Evolutionary conservation across 495 filamentous ascomycete species (phyloP), one percentile per base, ranked within the genome.

Genomic region (Xylaria palmicola): DNA sequence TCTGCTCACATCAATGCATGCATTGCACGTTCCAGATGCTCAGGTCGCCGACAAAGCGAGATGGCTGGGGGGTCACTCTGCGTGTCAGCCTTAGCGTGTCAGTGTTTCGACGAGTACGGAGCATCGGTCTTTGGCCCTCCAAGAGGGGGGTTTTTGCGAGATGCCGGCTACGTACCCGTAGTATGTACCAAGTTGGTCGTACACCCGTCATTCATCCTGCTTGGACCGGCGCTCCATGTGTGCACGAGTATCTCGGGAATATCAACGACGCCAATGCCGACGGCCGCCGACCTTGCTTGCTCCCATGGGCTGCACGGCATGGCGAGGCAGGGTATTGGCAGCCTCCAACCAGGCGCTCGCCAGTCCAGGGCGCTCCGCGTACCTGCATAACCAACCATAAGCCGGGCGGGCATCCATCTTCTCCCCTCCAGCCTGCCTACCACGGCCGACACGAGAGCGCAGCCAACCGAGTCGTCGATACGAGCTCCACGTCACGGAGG

Each of bases 391-490:
- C 12, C 12, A 4, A 41, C 19, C 15, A 22, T 56, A 44, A 56
- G 37, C 53, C 39, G 10, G 27, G 20, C 37, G 43, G 53, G 44
- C 39, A 17, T 32, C 27, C 15, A 43, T 41, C 36, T 1, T 17
- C 50, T 53, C 39, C 12, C 12, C 12, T 36, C 12, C 12, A n/a
- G n/a, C n/a, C n/a, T n/a, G n/a, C n/a, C n/a, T n/a, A n/a, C n/a
- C n/a, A n/a, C n/a, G n/a, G n/a, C n/a, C n/a, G n/a, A 34, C 27
- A 51, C 47, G 29, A 50, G 47, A 50, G 7, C 30, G n/a, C 17
- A 8, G 24, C 47, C 32, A 41, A 40, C 51, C 24, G 32, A 55
- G 51, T 55, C 12, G 51, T 22, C 24, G 34, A 55, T 55, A 55
- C 51, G 51, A 41, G 36, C 51, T 53, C 51, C 51, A 55, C 51